Base-by-base conservation (phyloP, 2,329 filamentous ascomycete species). In the Erysiphe neolycopersici region DNA sequence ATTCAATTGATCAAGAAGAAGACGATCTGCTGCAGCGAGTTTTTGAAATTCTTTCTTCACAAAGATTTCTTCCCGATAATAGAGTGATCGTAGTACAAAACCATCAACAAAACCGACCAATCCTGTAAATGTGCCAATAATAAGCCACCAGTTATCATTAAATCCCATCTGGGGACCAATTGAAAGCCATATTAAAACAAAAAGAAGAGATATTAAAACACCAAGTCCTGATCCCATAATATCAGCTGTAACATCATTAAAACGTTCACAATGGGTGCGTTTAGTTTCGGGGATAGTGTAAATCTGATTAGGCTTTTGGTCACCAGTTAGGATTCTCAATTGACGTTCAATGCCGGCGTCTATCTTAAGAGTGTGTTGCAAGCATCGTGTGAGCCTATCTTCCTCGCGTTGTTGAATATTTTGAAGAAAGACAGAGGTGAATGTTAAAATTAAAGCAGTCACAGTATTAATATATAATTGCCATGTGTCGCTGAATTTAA, bases 81-180 rank as follows among this genome's bases (percentile, higher is more conserved):
- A 59, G 11, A 65, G 53, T 44, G 65, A 64, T 33, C 61, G 60
- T 13, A 65, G 56, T 13, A 65, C 56, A 45, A 65, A 65, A 19
- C 60, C 59, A 47, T 65, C 62, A 32, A 61, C 55, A 42, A 64
- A 56, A 1, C 63, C 63, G 38, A 65, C 54, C 6, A 66, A 54
- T 2, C 63, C 63, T 0, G 63, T 62, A 47, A 64, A 66, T 0
- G 63, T 66, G 11, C 63, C 63, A 41, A 65, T 64, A 12, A 65
- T 55, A 0, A 65, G 57, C 59, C 61, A 64, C 63, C 63, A 66
- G 51, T 62, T 64, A 45, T 55, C 51, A 45, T 58, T 56, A 48
- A 61, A 65, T 2, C 55, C 39, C 45, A 65, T 56, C 4, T 54
- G 40, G 3, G 58, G 58, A 1, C 62, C 62, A 10, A 63, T 53